phyloP scores from a whole-genome alignment of 441 rosid species.

The Arabidopsis hybrid region DNA sequence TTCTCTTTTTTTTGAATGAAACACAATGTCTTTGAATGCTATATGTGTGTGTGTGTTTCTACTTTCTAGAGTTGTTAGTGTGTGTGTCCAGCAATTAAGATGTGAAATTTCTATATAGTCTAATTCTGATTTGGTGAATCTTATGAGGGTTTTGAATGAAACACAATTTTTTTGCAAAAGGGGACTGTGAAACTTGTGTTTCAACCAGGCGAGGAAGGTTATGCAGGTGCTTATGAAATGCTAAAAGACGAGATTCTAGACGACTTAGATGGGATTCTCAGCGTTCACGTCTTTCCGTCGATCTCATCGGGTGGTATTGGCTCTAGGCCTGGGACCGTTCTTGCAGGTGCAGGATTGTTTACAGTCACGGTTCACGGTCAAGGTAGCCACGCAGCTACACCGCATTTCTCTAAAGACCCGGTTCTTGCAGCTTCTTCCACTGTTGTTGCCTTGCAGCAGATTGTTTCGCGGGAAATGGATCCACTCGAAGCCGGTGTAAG shows the following conservation, averaged over 20 bases:
- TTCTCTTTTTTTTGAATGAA: too few relatives aligned
- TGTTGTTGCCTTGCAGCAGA: slow-evolving; percentile 71
- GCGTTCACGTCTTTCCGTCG: slow-evolving; percentile 62
- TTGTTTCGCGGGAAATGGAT: slow-evolving; percentile 75
- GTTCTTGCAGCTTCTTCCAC: slow-evolving; percentile 73
- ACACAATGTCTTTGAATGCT: too few relatives aligned
- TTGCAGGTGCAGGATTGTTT: slow-evolving; percentile 72
- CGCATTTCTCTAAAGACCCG: slow-evolving; percentile 65
- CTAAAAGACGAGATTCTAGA: slow-evolving; percentile 70
- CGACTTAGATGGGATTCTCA: slow-evolving; percentile 64
- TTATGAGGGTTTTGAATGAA: background rate
- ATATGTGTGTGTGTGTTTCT: too few relatives aligned
- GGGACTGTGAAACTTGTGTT: slow-evolving; percentile 85
- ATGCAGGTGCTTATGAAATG: slow-evolving; percentile 78
- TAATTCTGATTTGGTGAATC: background rate
- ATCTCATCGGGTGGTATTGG: slow-evolving; percentile 62
- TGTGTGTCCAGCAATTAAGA: background rate
- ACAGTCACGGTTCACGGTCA: slow-evolving; percentile 58
- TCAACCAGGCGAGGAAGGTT: slow-evolving; percentile 85
- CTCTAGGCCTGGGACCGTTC: slow-evolving; percentile 69
- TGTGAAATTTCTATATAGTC: slow-evolving; percentile 6
- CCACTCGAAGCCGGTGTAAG: slow-evolving; percentile 77
- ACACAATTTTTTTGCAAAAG: slow-evolving; percentile 36
- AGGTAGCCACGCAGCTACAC: slow-evolving; percentile 72
- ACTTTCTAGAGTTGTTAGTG: too few relatives aligned